Evolutionary conservation across 78 protist genomes (phyloP).

Genomic region (Andalucia godoyi): DNA sequence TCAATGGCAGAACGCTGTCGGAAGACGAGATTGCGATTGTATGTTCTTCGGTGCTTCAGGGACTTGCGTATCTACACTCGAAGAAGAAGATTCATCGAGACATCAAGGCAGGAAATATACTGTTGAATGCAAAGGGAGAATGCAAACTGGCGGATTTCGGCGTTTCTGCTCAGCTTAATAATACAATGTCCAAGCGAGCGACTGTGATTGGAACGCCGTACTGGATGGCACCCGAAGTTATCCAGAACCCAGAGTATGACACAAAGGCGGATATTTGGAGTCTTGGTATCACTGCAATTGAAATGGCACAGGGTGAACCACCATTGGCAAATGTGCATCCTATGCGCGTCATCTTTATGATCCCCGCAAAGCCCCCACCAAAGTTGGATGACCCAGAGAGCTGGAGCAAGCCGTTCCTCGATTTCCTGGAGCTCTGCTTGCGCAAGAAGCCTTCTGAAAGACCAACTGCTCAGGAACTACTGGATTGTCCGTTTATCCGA

Average conservation of each 20-base stretch:
- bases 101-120: constrained; percentile 12
- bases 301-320: constrained; percentile 59
- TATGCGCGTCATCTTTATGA: constrained; percentile 59
- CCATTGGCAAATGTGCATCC: constrained; percentile 71
- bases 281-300: constrained; percentile 73
- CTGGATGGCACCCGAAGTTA: constrained; percentile 1
- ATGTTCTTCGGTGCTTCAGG: neutral
- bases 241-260: constrained; percentile 29
- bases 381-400: neutral
- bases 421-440: constrained; percentile 45
- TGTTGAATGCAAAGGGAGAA: constrained; percentile 1
- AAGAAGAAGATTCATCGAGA: constrained; percentile 9
- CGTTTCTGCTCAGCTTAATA: neutral
- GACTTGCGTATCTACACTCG: neutral
- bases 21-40: constrained; percentile 26
- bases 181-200: neutral
- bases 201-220: neutral
- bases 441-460: constrained; percentile 50
- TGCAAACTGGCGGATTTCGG: constrained; percentile 11
- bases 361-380: constrained; percentile 59
- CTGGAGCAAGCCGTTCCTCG: constrained; percentile 54
- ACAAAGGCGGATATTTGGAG: constrained; percentile 75
- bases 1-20: neutral
- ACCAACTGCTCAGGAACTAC: constrained; percentile 53
- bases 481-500: too few species aligned